Base-by-base conservation (phyloP, 1,139 yeast genomes). In the Nadsonia starkeyi-henricii region DNA sequence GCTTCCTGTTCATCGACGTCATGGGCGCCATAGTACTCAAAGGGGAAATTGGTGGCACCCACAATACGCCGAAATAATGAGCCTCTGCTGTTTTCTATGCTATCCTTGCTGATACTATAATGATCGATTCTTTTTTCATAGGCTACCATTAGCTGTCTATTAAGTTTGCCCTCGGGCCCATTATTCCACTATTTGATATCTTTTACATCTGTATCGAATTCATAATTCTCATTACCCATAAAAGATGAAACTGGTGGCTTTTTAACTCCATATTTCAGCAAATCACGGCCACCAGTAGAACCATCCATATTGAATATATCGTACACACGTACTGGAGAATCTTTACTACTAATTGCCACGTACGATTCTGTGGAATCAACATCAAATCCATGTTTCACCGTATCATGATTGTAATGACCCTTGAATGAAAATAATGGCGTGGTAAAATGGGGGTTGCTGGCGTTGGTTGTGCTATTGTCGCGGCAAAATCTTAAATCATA, bases 281-380 rank as follows among this genome's bases (percentile, higher is more conserved):
- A 41, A 7, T 41, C 47, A 20, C 42, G 23, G 15, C 30, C 33
- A 2, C 44, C 47, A 2, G 42, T 41, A 20, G 44, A 42, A 1
- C 48, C 48, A 2, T 45, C 48, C 48, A 45, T 42, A 42, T 42
- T 46, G 20, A 37, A 37, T 20, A 46, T 13, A 17, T 42, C 39
- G 43, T 42, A 46, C n/a, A 46, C 26, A 13, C 41, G 48, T 1
- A 46, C 45, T 12, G 42, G 43, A 15, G 36, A 45, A 8, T 46
- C 48, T 3, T 46, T 39, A 8, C 39, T 43, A n/a, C 43, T 45
- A 8, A 46, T 45, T 42, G 43, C 41, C 36, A 46, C 41, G 1
- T 42, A 36, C 8, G 43, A 18, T 26, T 45, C 48, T 30, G 39
- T 43, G 2, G 48, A 45, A 20, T 46, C 45, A 2, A 46, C 26